Percentiles rank a stretch among this genome's conserved stretches.
Conservation (phyloP, 108 stramenopile genomes). For the Aurantiochytrium sp. region DNA sequence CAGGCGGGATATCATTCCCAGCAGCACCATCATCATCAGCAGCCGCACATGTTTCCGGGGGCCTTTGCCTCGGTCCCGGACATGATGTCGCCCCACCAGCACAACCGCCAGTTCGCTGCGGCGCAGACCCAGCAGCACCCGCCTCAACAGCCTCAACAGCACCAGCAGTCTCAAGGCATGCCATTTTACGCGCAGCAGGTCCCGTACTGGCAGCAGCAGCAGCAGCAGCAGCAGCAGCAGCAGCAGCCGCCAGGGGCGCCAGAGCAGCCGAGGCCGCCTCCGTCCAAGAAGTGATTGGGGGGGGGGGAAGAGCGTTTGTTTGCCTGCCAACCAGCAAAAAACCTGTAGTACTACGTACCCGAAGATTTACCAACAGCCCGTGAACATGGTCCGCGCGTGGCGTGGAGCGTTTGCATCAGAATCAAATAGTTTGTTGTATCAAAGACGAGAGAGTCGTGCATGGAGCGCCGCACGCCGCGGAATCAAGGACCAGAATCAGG, state of each 20-base stretch:
- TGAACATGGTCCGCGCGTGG: no score
- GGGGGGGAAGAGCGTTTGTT: no score
- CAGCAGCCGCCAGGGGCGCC: not conserved
- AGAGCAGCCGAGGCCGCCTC: not conserved
- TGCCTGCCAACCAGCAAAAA: no score
- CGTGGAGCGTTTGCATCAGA: no score
- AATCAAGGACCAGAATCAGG: no score
- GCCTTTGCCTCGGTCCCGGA: not conserved
- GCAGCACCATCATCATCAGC: no score
- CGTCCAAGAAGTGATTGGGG: not conserved
- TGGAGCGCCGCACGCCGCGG: no score
- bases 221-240: conserved; percentile 6
- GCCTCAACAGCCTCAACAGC: not conserved
- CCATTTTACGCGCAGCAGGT: not conserved
- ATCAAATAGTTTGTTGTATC: no score
- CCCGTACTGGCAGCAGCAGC: not conserved
- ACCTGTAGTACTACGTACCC: no score
- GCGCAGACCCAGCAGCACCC: not conserved
- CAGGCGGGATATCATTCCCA: no score
- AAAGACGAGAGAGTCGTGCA: no score
- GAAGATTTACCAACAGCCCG: no score
- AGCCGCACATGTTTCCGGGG: not conserved
- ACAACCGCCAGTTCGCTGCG: not conserved
- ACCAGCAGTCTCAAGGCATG: not conserved
- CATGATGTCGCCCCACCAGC: not conserved